Conservation (phyloP, 139 green algal genomes). For the Chlamydomonas sphaeroides region DNA sequence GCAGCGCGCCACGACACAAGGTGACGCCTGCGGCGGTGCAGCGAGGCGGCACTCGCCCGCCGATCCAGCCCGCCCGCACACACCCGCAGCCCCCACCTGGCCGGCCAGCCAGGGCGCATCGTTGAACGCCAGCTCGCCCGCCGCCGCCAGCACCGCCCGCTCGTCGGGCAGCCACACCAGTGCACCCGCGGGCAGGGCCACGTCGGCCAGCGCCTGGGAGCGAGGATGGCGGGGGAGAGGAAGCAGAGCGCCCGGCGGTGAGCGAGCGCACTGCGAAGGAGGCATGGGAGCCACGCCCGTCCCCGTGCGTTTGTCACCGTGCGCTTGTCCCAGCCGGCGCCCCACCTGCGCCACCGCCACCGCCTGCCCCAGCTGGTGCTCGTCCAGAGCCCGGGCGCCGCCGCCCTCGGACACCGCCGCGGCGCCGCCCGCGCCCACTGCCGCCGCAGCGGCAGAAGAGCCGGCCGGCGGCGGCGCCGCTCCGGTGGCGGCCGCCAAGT, state of each 20-base stretch:
- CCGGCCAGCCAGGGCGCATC: slow-evolving; percentile 79
- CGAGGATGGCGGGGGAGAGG: background rate
- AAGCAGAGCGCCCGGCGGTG: background rate
- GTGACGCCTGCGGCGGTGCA: too few relatives aligned
- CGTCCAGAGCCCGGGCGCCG: background rate
- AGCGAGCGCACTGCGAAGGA: too few relatives aligned
- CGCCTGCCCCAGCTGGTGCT: slow-evolving; percentile 15
- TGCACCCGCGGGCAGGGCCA: slow-evolving; percentile 11
- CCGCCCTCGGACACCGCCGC: background rate
- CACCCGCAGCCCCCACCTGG: background rate
- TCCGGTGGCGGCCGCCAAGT: slow-evolving; percentile 49
- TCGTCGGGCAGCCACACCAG: slow-evolving; percentile 69
- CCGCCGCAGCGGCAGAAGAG: background rate
- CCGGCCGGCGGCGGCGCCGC: background rate
- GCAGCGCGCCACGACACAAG: too few relatives aligned
- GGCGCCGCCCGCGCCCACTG: background rate
- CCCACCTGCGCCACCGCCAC: slow-evolving; percentile 31
- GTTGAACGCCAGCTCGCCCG: slow-evolving; percentile 74
- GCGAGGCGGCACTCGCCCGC: too few relatives aligned
- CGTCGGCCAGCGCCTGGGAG: slow-evolving; percentile 55
- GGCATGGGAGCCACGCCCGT: too few relatives aligned
- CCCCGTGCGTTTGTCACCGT: too few relatives aligned
- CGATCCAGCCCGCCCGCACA: too few relatives aligned
- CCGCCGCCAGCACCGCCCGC: slow-evolving; percentile 55
- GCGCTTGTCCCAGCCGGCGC: too few relatives aligned